These are phyloP conservation scores for Globisporangium iwayamae DNA, from an alignment of 352 stramenopile species.

Conservation along the genomic window DNA sequence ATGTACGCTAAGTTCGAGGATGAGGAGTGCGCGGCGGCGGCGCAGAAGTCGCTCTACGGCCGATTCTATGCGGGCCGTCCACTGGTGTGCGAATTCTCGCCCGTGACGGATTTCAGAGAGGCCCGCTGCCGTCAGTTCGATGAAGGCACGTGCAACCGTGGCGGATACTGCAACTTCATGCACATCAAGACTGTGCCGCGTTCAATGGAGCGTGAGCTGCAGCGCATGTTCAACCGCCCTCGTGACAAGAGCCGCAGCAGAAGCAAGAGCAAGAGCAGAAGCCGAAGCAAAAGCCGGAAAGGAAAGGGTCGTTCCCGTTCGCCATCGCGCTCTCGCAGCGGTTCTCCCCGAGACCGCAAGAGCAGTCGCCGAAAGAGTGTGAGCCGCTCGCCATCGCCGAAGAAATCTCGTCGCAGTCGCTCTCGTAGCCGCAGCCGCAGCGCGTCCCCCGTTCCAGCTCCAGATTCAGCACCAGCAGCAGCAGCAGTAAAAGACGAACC, in stretches of 20 bases:
- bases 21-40: conserved; percentile 96
- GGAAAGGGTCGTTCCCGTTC: conserved; percentile 25
- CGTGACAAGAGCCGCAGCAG: conserved; percentile 41
- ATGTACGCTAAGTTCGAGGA: conserved; percentile 99
- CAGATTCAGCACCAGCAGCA: background rate
- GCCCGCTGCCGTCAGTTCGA: conserved; percentile 98
- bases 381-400: conserved; percentile 47
- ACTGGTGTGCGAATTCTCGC: conserved; percentile 97
- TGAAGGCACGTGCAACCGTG: conserved; percentile 95
- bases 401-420: conserved; percentile 38
- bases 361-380: conserved; percentile 31
- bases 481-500: conserved; percentile 16
- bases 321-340: conserved; percentile 45
- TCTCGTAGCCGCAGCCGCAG: conserved; percentile 55
- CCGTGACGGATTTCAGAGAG: conserved; percentile 98
- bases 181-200: conserved; percentile 93
- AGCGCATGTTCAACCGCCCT: conserved; percentile 82
- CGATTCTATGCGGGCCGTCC: conserved; percentile 96
- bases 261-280: conserved; percentile 47
- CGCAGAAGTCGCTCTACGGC: conserved; percentile 95
- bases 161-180: conserved; percentile 99
- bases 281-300: conserved; percentile 41
- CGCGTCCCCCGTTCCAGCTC: conserved; percentile 11
- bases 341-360: conserved; percentile 31
- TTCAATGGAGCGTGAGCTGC: conserved; percentile 81